These are phyloP conservation scores for Neonectria coccinea DNA, from an alignment of 2,329 filamentous ascomycete genomes.

Conservation along the genomic window DNA sequence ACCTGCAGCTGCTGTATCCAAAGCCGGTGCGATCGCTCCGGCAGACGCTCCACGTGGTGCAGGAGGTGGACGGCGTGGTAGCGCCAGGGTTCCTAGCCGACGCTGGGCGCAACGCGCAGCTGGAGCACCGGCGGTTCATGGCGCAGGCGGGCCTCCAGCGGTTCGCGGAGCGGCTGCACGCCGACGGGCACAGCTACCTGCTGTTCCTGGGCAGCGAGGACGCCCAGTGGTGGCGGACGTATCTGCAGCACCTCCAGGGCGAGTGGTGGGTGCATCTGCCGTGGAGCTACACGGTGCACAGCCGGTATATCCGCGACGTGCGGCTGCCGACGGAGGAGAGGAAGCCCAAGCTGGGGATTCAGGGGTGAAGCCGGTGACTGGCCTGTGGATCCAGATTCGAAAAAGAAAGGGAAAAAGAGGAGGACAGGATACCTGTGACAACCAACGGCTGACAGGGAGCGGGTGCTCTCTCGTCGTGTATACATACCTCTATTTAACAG, in stretches of 20 bases:
- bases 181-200: slow-evolving; percentile 17
- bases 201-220: slow-evolving; percentile 25
- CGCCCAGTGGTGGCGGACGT: slow-evolving; percentile 25
- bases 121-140: slow-evolving; percentile 12
- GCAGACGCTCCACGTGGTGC: slow-evolving; percentile 24
- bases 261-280: slow-evolving; percentile 22
- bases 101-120: slow-evolving; percentile 13
- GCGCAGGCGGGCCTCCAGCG: slow-evolving; percentile 11
- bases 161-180: slow-evolving; percentile 14
- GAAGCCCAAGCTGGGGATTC: slow-evolving; percentile 11
- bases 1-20: slow-evolving; percentile 21
- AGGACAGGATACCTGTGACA: background rate
- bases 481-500: background rate
- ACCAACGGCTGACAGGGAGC: background rate
- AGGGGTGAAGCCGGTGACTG: background rate
- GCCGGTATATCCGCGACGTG: slow-evolving; percentile 14
- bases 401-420: background rate
- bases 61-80: slow-evolving; percentile 17
- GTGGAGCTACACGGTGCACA: slow-evolving; percentile 26
- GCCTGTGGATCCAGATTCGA: slow-evolving; percentile 51
- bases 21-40: slow-evolving; percentile 15
- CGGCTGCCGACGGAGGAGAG: slow-evolving; percentile 9
- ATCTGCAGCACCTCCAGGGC: slow-evolving; percentile 18
- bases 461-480: background rate
- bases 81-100: slow-evolving; percentile 14